These are phyloP conservation scores for Canavalia gladiata DNA, from an alignment of 306 rosid species.

Conservation along the genomic window DNA sequence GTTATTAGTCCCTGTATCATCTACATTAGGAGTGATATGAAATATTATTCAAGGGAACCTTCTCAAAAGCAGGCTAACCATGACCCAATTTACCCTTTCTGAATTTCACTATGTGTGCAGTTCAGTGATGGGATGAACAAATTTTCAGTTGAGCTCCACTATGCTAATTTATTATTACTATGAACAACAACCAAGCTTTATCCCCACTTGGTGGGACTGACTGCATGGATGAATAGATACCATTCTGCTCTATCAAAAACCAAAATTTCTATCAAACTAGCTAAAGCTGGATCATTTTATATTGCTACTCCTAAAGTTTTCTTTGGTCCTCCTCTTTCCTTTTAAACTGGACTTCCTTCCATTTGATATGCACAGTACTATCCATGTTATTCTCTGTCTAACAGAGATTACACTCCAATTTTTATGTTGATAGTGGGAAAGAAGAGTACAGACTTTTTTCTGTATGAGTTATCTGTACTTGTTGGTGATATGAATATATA, in stretches of 20 bases:
- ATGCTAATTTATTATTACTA: constrained; percentile 17
- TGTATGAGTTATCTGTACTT: constrained; percentile 1
- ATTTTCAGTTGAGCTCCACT: neutral
- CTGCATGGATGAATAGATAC: constrained; percentile 9
- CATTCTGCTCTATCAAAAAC: neutral
- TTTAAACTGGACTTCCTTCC: neutral
- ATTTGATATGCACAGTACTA: neutral
- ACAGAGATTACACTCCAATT: constrained; percentile 4
- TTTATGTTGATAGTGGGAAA: constrained; percentile 25
- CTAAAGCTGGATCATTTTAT: constrained; percentile 1
- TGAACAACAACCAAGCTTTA: neutral
- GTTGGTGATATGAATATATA: constrained; percentile 17
- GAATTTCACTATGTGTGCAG: constrained; percentile 13
- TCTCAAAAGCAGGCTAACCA: constrained; percentile 27
- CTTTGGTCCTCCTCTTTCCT: neutral
- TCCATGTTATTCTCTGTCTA: constrained; percentile 1
- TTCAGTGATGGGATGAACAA: constrained; percentile 9
- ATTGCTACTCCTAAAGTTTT: neutral
- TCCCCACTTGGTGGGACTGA: neutral
- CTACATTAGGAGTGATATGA: neutral
- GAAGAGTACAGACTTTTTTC: constrained; percentile 20
- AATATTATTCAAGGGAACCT: neutral
- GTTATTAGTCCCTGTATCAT: neutral
- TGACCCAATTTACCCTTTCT: constrained; percentile 25
- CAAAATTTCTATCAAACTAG: constrained; percentile 13